Conservation (phyloP, 805 yeast genomes). For the Starmerella scarabaei region DNA sequence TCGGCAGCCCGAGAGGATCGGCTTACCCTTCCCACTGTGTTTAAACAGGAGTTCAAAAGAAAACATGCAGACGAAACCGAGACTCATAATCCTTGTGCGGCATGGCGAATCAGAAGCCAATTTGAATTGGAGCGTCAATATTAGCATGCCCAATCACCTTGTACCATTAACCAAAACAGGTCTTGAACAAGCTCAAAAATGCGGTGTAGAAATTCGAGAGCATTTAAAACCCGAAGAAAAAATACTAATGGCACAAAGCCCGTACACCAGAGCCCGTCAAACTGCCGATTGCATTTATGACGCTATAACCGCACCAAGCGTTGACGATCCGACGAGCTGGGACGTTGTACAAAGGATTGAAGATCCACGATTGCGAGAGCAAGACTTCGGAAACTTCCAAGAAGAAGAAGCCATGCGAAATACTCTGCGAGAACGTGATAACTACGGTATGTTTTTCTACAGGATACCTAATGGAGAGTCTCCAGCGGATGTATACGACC, state of each 20-base stretch:
- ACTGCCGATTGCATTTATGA: conserved; percentile 63
- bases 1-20: too few species aligned
- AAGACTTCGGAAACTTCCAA: conserved; percentile 91
- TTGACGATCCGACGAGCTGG: conserved; percentile 23
- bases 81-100: conserved; percentile 60
- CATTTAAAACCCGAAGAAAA: conserved; percentile 38
- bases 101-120: conserved; percentile 94
- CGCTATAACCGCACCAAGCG: conserved; percentile 27
- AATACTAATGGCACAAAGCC: conserved; percentile 74
- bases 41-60: too few species aligned
- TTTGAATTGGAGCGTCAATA: conserved; percentile 68
- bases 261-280: conserved; percentile 72
- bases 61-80: conserved; percentile 13
- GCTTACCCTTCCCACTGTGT: too few species aligned
- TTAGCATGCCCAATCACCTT: conserved; percentile 65
- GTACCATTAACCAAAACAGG: conserved; percentile 65
- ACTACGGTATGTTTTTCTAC: conserved; percentile 79
- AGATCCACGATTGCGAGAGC: conserved; percentile 87
- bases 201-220: conserved; percentile 27
- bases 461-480: conserved; percentile 89
- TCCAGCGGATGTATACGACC: conserved; percentile 89
- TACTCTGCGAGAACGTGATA: conserved; percentile 73
- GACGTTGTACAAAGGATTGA: conserved; percentile 41
- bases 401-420: conserved; percentile 53
- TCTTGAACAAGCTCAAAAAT: conserved; percentile 32